Base-by-base conservation (phyloP, 805 yeast genomes). In the Teunomyces stri region DNA sequence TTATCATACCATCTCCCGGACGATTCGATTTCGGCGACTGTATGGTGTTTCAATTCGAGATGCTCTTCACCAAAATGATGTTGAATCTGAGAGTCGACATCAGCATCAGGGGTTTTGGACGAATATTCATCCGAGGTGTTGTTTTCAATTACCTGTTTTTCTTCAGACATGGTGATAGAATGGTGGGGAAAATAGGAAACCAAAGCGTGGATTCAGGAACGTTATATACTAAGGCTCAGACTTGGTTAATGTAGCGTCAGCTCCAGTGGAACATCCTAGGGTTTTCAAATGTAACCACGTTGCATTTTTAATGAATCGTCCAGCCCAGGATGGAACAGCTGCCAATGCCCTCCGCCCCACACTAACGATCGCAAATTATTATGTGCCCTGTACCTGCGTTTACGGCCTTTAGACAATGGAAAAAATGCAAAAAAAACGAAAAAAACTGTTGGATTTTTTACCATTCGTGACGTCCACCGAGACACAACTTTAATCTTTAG, bases 1-100 rank as follows among this genome's bases (percentile, higher is more conserved):
- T 53, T 49, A 51, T 72, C 73, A 52, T 74, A 75, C 80, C 80
- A 76, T 34, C 55, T 53, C 11, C 73, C 72, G 11, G 64, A 52
- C 20, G 68, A 50, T 34, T 62, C 69, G 33, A 66, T 64, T 42
- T 65, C 74, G 4, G 49, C 60, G 42, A 58, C 50, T 12, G 65
- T 50, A 48, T 67, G 62, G 13, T 57, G 56, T 28, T 52, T 58
- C 13, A 63, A 51, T 25, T 51, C 62, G 30, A 60, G 46, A 43
- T 58, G 62, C 13, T 46, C 55, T 11, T 39, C 50, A n/a, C 35
- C 42, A 29, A 18, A 13, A 42, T 46, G 42, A 41, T 44, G 41
- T 29, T 31, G 28, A 6, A 13, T 12, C 15, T 21, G 20, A 18
- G 35, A 15, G 13, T 37, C 38, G n/a, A n/a, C 11, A 5, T 37